phyloP scores from a whole-genome alignment of 2,329 filamentous ascomycete genomes.

The Cercospora canescens region DNA sequence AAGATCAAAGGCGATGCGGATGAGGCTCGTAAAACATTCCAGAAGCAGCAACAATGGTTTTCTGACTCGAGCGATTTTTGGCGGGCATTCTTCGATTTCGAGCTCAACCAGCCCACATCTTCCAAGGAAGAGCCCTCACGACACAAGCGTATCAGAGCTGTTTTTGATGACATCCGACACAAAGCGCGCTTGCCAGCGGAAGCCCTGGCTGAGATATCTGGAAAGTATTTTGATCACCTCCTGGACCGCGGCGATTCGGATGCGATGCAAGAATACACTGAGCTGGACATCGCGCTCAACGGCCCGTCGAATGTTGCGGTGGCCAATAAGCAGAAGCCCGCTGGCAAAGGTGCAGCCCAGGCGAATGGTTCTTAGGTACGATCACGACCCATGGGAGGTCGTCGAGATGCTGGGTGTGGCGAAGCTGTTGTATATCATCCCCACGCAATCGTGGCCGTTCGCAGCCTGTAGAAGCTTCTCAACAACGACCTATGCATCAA shows the following conservation, averaged over 20 bases:
- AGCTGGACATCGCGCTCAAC: constrained; percentile 82
- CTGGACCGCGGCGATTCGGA: constrained; percentile 79
- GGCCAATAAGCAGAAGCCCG: background rate
- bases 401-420: background rate
- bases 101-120: constrained; percentile 77
- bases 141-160: constrained; percentile 73
- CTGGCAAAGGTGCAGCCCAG: constrained; percentile 1
- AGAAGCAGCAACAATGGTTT: constrained; percentile 80
- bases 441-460: background rate
- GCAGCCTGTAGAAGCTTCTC: background rate
- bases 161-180: constrained; percentile 72
- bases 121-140: constrained; percentile 64
- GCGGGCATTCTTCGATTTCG: constrained; percentile 84
- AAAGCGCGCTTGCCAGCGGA: constrained; percentile 69
- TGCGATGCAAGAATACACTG: constrained; percentile 81
- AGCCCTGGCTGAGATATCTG: constrained; percentile 72
- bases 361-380: constrained; percentile 7
- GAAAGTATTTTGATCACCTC: constrained; percentile 79
- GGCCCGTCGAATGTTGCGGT: constrained; percentile 51
- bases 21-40: constrained; percentile 80
- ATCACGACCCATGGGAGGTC: background rate
- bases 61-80: constrained; percentile 86
- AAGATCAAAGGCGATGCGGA: constrained; percentile 74
- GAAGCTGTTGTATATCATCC: background rate
- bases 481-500: background rate